Base-by-base conservation (phyloP, 78 protist genomes). In the Cavenderia fasciculata region DNA sequence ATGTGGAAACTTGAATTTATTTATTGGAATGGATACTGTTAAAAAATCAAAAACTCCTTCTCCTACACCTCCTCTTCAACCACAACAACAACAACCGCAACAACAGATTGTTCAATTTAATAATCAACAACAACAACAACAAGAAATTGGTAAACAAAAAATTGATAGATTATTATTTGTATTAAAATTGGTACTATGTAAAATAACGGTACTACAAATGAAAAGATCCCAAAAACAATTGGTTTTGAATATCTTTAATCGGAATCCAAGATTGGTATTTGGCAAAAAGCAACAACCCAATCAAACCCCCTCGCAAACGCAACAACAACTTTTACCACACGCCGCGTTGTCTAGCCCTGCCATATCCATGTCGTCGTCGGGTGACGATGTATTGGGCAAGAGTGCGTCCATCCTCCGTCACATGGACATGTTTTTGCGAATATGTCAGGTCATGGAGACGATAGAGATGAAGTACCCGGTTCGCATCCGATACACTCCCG, bases 171-270 rank as follows among this genome's bases (percentile, higher is more conserved):
- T 79, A 31, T 40, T 79, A 23, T 79, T 49, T 79, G 88, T 79
- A 14, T 25, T 79, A 54, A 79, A 79, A 52, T 52, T 43, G 19
- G 19, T 44, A 16, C 70, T 79, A 21, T 65, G 66, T 25, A 79
- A 79, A 54, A 66, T 79, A 14, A 51, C 52, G 19, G 57, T 44
- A 16, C 63, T 79, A 11, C 88, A 79, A 79, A 12, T 79, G 6
- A 79, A 66, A 40, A 46, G 88, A 79, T 63, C 88, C 25, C 88
- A 79, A 40, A 79, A 65, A 79, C 88, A 79, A 40, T 51, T 79
- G 29, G 29, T 70, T 11, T 19, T 79, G 51, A 79, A 66, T 41
- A 14, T 66, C 4, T 44, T 43, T 21, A 44, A 68, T 41, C 69
- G 88, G 27, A 79, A 25, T 36, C 88, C 88, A 63, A 62, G 29